Conservation (phyloP, 129 eudicot genomes). For the Saussurea involucrata region DNA sequence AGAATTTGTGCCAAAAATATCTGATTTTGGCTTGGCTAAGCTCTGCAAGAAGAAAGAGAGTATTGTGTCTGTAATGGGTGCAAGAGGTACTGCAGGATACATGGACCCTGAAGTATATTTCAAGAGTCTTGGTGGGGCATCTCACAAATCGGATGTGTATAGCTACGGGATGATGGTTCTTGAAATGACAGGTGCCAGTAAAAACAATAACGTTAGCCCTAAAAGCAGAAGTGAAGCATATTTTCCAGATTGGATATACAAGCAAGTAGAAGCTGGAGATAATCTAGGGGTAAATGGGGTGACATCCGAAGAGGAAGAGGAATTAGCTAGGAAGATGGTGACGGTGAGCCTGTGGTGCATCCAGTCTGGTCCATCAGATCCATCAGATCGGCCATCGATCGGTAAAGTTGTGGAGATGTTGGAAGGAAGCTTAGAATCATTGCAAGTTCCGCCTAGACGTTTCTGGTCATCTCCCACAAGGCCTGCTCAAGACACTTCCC, state of each 20-base stretch:
- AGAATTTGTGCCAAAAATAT: slow-evolving; percentile 22
- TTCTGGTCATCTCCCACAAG: slow-evolving; percentile 13
- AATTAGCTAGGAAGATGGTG: not conserved
- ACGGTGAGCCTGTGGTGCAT: not conserved
- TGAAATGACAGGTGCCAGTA: slow-evolving; percentile 11
- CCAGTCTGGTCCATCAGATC: not conserved
- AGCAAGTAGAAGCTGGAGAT: not conserved
- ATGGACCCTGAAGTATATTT: slow-evolving; percentile 28
- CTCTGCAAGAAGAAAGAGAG: slow-evolving; percentile 24
- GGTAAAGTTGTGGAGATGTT: not conserved
- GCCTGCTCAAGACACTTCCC: slow-evolving; percentile 8
- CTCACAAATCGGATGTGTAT: slow-evolving; percentile 29
- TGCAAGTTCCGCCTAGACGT: not conserved
- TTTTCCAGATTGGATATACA: not conserved
- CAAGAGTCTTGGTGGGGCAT: slow-evolving; percentile 23
- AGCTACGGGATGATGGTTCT: slow-evolving; percentile 3
- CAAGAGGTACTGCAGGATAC: slow-evolving; percentile 35
- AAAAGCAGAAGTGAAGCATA: not conserved
- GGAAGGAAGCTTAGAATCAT: not conserved
- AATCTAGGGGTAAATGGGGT: not conserved
- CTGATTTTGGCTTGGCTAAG: slow-evolving; percentile 39
- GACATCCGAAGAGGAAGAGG: not conserved
- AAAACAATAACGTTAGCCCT: not conserved
- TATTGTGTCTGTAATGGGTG: slow-evolving; percentile 12
- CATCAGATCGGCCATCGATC: not conserved